These are phyloP conservation scores for Endothia cerciana DNA, from an alignment of 2,329 filamentous ascomycete genomes.

Conservation along the genomic window DNA sequence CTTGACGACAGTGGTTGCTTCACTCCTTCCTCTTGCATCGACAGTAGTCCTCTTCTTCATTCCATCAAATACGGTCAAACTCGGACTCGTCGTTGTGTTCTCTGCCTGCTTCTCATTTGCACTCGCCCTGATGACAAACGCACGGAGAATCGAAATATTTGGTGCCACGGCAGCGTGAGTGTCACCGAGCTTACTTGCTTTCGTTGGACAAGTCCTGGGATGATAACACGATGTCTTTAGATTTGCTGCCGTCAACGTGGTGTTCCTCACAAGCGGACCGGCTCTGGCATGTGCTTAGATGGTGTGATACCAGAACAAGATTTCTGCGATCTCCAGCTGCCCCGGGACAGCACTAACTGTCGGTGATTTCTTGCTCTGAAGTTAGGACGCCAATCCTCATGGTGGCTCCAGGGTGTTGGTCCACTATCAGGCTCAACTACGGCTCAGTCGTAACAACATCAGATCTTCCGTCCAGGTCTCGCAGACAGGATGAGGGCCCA, in stretches of 20 bases:
- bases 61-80: constrained; percentile 34
- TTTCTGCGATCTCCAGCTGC: too few relatives aligned
- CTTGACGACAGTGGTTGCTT: constrained; percentile 35
- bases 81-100: constrained; percentile 27
- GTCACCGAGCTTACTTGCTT: not conserved
- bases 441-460: too few relatives aligned
- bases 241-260: constrained; percentile 17
- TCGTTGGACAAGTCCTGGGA: too few relatives aligned
- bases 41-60: constrained; percentile 37
- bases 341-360: too few relatives aligned
- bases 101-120: constrained; percentile 29
- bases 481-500: not conserved
- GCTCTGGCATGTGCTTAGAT: not conserved
- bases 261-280: constrained; percentile 4
- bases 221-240: not conserved
- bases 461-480: too few relatives aligned
- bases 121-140: constrained; percentile 29
- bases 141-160: constrained; percentile 29
- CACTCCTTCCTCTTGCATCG: constrained; percentile 34
- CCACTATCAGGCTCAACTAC: too few relatives aligned
- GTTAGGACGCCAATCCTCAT: too few relatives aligned
- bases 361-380: too few relatives aligned
- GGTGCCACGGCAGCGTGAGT: constrained; percentile 32
- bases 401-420: too few relatives aligned
- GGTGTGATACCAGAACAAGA: too few relatives aligned